Evolutionary conservation across 495 filamentous ascomycete genomes (phyloP).

Genomic region (Amniculicola lignicola): DNA sequence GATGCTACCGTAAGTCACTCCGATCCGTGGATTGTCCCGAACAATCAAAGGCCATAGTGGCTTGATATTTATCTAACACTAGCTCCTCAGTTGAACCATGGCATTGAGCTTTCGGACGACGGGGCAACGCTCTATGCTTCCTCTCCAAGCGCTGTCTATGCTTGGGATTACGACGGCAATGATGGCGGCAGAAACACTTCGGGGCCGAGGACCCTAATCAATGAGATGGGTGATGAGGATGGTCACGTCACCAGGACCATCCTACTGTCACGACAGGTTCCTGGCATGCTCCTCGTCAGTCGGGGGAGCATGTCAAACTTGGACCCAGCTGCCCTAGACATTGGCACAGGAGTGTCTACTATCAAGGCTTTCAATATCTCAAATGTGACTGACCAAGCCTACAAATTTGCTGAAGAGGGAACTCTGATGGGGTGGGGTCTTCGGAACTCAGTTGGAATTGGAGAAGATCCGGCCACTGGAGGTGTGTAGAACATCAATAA

Average conservation of each 20-base stretch:
- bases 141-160: conserved; percentile 51
- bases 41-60: neutral
- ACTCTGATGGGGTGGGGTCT: conserved; percentile 66
- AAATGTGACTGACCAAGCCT: conserved; percentile 41
- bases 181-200: conserved; percentile 45
- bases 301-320: conserved; percentile 62
- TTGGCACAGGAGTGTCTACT: conserved; percentile 56
- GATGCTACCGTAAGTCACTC: conserved; percentile 42
- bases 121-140: conserved; percentile 65
- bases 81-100: conserved; percentile 57
- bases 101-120: conserved; percentile 60
- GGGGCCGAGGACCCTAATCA: conserved; percentile 48
- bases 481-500: conserved; percentile 25
- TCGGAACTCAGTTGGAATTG: conserved; percentile 67
- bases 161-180: conserved; percentile 58
- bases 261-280: conserved; percentile 51
- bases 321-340: conserved; percentile 49
- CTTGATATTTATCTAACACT: conserved; percentile 1
- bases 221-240: conserved; percentile 52
- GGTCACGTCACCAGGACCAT: conserved; percentile 65
- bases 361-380: conserved; percentile 63
- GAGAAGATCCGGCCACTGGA: conserved; percentile 52
- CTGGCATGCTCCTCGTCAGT: conserved; percentile 57
- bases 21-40: neutral
- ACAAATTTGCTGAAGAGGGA: conserved; percentile 51